These are phyloP conservation scores for Xylariaceae sp. DNA, from an alignment of 2,329 filamentous ascomycete species.

Conservation along the genomic window DNA sequence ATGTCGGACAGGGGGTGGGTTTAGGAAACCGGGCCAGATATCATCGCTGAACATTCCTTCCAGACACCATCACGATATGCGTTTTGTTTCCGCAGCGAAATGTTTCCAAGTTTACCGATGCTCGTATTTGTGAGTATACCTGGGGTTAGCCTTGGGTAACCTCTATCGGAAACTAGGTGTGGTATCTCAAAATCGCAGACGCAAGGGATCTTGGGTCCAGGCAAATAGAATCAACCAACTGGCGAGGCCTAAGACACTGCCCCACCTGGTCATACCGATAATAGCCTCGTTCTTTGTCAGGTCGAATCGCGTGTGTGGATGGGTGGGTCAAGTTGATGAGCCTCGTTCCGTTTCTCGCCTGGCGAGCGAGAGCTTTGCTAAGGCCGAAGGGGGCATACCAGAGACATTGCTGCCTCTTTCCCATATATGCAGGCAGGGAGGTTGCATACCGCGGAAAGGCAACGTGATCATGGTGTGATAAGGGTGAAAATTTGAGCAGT, in stretches of 20 bases:
- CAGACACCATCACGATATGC: constrained; percentile 8
- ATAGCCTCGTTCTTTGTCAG: constrained; percentile 25
- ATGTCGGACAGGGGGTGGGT: constrained; percentile 12
- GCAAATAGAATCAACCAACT: constrained; percentile 16
- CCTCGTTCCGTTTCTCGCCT: constrained; percentile 3
- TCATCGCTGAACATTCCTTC: constrained; percentile 7
- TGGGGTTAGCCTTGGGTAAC: constrained; percentile 13
- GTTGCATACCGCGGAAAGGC: background rate
- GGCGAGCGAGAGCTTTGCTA: background rate
- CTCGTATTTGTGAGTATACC: constrained; percentile 7
- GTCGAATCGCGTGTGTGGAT: background rate
- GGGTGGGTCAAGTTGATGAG: background rate
- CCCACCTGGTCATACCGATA: constrained; percentile 26
- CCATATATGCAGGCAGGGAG: background rate
- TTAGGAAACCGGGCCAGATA: constrained; percentile 7
- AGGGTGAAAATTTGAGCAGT: background rate
- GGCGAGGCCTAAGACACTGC: constrained; percentile 22
- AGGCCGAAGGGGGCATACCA: background rate
- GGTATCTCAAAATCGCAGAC: constrained; percentile 4
- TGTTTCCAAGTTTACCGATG: constrained; percentile 4
- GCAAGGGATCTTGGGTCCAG: constrained; percentile 11
- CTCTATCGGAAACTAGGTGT: constrained; percentile 2
- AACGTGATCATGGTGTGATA: constrained; percentile 1
- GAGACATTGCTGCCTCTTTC: background rate
- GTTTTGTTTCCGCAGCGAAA: constrained; percentile 4